A percentile compares a stretch with the other conserved stretches of the same genome.
phyloP scores from a whole-genome alignment of 2,329 filamentous ascomycete genomes.

The Colletotrichum sp. region DNA sequence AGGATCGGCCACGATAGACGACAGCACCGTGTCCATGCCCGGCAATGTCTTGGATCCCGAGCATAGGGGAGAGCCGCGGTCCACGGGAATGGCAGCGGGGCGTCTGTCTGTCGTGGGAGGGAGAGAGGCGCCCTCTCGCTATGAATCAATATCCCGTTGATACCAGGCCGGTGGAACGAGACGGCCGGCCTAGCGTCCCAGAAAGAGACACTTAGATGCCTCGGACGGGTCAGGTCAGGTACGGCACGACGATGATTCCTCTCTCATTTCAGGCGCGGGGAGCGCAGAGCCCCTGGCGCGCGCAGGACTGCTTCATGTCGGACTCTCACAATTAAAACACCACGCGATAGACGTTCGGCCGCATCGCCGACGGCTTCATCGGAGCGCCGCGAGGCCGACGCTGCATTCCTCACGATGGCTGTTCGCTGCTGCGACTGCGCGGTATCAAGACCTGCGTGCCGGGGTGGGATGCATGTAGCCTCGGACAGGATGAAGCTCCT shows the following conservation, averaged over 20 bases:
- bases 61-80: not conserved
- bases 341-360: not conserved
- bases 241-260: not conserved
- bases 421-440: not conserved
- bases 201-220: conserved; percentile 1
- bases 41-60: not conserved
- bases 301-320: not conserved
- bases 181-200: not conserved
- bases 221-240: not conserved
- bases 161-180: conserved; percentile 3
- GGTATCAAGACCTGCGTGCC: not conserved
- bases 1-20: not conserved
- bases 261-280: not conserved
- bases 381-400: not conserved
- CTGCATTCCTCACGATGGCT: not conserved
- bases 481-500: not conserved
- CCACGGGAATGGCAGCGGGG: not conserved
- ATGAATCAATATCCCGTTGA: not conserved
- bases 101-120: not conserved
- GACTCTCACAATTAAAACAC: not conserved
- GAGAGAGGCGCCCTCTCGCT: not conserved
- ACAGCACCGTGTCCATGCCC: not conserved
- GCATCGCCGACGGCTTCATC: not conserved
- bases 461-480: not conserved
- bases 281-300: not conserved